Evolutionary conservation across 331 rosid genomes (phyloP).

Genomic region (Malus hybrid): DNA sequence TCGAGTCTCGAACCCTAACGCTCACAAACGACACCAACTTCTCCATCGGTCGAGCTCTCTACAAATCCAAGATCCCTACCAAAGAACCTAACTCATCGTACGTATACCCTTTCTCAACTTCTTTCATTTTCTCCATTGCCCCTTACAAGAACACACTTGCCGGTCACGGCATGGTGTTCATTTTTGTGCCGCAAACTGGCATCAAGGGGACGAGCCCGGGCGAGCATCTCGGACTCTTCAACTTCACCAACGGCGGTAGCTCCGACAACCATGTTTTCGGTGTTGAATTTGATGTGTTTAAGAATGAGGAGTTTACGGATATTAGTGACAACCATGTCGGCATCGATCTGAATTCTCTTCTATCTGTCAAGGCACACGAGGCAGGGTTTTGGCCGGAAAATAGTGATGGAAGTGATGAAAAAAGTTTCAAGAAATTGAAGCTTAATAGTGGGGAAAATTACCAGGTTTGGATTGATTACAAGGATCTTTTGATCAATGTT

Average conservation of each 20-base stretch:
- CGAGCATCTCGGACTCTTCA: conserved; percentile 61
- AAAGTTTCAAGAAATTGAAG: conserved; percentile 33
- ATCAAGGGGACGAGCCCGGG: conserved; percentile 47
- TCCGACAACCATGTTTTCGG: conserved; percentile 54
- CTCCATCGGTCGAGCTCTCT: conserved; percentile 67
- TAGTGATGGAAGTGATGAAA: conserved; percentile 2
- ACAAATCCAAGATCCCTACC: conserved; percentile 31
- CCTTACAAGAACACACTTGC: conserved; percentile 41
- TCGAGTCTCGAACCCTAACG: conserved; percentile 44
- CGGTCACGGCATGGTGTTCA: conserved; percentile 77
- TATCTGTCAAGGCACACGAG: conserved; percentile 19
- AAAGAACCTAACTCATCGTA: conserved; percentile 36
- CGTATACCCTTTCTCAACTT: conserved; percentile 57
- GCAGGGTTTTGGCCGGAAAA: conserved; percentile 60
- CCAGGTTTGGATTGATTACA: conserved; percentile 82
- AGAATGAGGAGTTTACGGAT: conserved; percentile 61
- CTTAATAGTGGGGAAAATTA: conserved; percentile 64
- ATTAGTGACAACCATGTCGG: conserved; percentile 69
- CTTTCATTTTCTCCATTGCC: conserved; percentile 74
- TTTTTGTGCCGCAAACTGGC: conserved; percentile 53
- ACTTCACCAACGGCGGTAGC: conserved; percentile 43
- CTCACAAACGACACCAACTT: conserved; percentile 50
- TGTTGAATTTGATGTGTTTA: conserved; percentile 73
- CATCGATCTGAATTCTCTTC: conserved; percentile 57
- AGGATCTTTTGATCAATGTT: conserved; percentile 45